Evolutionary conservation across 202 grass and related monocot genomes (phyloP).

Genomic region (Saccharum hybrid): DNA sequence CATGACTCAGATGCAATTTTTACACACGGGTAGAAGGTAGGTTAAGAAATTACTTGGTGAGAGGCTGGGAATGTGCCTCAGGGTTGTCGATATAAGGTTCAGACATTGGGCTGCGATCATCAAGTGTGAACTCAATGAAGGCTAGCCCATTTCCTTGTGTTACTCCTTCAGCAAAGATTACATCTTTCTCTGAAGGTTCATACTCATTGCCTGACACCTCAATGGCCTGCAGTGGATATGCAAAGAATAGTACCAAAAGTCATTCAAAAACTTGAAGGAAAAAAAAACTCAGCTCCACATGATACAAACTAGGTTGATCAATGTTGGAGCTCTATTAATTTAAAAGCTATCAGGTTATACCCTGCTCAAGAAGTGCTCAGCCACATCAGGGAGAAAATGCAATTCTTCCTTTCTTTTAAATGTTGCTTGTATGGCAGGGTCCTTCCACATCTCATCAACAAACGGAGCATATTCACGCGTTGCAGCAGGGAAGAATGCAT

Average conservation of each 20-base stretch:
- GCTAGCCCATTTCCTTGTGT: slow-evolving; percentile 93
- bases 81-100: slow-evolving; percentile 90
- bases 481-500: slow-evolving; percentile 97
- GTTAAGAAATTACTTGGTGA: slow-evolving; percentile 70
- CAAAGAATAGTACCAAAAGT: not conserved
- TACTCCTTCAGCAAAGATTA: slow-evolving; percentile 89
- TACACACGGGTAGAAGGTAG: not conserved
- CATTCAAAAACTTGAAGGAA: slow-evolving; percentile 18
- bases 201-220: slow-evolving; percentile 99
- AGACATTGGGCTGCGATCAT: slow-evolving; percentile 93
- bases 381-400: slow-evolving; percentile 88
- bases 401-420: slow-evolving; percentile 88
- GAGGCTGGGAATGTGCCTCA: slow-evolving; percentile 74
- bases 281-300: slow-evolving; percentile 1
- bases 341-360: slow-evolving; percentile 43
- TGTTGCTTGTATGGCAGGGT: slow-evolving; percentile 90
- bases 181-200: slow-evolving; percentile 94
- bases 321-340: slow-evolving; percentile 10
- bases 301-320: slow-evolving; percentile 16
- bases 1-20: not conserved
- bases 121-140: slow-evolving; percentile 91
- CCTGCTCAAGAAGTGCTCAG: slow-evolving; percentile 90
- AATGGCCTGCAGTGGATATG: slow-evolving; percentile 67
- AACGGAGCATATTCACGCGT: slow-evolving; percentile 95
- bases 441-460: slow-evolving; percentile 96